Evolutionary conservation across 257 asterid genomes (phyloP).

Genomic region (Petunia axillaris): DNA sequence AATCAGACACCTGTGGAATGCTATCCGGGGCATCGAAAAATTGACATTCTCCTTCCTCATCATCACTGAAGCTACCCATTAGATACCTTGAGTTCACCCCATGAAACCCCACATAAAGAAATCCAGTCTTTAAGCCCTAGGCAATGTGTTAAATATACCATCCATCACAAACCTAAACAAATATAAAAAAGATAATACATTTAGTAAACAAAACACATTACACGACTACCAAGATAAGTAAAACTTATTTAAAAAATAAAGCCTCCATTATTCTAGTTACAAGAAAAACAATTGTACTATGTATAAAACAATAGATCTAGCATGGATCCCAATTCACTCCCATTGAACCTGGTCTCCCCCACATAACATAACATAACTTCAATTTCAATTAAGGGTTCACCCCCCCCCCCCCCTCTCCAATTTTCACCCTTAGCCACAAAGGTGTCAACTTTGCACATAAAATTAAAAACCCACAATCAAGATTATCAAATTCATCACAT

Average conservation of each 20-base stretch:
- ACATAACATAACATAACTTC: conserved; percentile 40
- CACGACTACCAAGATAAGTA: conserved; percentile 64
- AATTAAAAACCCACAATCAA: conserved; percentile 44
- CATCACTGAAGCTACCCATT: conserved; percentile 66
- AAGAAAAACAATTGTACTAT: conserved; percentile 44
- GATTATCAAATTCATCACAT: conserved; percentile 36
- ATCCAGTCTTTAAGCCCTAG: conserved; percentile 46
- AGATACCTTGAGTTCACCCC: conserved; percentile 63
- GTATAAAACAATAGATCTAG: conserved; percentile 58
- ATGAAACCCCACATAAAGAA: conserved; percentile 57
- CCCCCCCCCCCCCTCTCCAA: conserved; percentile 13
- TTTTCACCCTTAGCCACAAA: background rate
- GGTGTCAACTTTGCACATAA: conserved; percentile 31
- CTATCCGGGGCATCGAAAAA: conserved; percentile 79
- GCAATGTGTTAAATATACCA: conserved; percentile 59
- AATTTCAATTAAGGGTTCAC: conserved; percentile 15
- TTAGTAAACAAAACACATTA: conserved; percentile 43
- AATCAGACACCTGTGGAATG: conserved; percentile 49
- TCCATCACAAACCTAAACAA: conserved; percentile 55
- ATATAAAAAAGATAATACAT: conserved; percentile 33
- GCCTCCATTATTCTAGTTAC: conserved; percentile 41
- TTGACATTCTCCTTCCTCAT: conserved; percentile 48
- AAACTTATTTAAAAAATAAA: conserved; percentile 41
- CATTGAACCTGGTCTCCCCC: conserved; percentile 70
- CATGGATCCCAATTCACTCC: conserved; percentile 90